These are phyloP conservation scores for Pichia kluyveri DNA, from an alignment of 805 yeast species.

Conservation along the genomic window DNA sequence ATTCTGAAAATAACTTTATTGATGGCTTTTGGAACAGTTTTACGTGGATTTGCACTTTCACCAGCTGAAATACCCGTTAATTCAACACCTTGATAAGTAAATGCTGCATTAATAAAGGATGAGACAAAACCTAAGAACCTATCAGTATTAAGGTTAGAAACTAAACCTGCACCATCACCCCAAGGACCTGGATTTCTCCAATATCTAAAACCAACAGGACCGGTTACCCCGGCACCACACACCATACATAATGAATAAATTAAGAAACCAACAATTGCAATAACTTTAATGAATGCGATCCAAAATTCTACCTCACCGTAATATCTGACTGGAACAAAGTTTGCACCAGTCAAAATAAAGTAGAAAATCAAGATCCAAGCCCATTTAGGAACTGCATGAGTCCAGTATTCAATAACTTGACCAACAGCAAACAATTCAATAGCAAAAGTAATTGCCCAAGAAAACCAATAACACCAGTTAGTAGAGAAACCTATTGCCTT, in stretches of 20 bases:
- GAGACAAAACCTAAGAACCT: constrained; percentile 63
- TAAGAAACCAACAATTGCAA: constrained; percentile 62
- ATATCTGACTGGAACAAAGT: constrained; percentile 57
- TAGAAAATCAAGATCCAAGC: constrained; percentile 68
- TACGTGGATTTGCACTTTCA: constrained; percentile 61
- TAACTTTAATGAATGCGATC: constrained; percentile 57
- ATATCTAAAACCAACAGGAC: constrained; percentile 71
- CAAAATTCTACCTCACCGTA: constrained; percentile 75
- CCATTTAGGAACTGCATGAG: constrained; percentile 56
- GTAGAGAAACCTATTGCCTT: constrained; percentile 65
- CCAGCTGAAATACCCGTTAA: constrained; percentile 69
- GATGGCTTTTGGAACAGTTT: constrained; percentile 63
- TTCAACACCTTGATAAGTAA: constrained; percentile 76
- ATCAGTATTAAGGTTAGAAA: constrained; percentile 39
- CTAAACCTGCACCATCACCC: constrained; percentile 48
- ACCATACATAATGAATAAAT: constrained; percentile 62
- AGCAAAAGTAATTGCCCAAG: constrained; percentile 72
- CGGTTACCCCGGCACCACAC: constrained; percentile 60
- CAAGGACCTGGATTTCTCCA: constrained; percentile 77
- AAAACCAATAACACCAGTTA: constrained; percentile 69
- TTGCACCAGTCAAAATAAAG: constrained; percentile 42
- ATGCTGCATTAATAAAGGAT: constrained; percentile 62
- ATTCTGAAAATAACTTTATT: constrained; percentile 62
- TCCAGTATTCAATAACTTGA: constrained; percentile 59
- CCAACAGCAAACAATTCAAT: constrained; percentile 66